Evolutionary conservation across 2,329 filamentous ascomycete genomes (phyloP).

Genomic region (Colletotrichum filicis): DNA sequence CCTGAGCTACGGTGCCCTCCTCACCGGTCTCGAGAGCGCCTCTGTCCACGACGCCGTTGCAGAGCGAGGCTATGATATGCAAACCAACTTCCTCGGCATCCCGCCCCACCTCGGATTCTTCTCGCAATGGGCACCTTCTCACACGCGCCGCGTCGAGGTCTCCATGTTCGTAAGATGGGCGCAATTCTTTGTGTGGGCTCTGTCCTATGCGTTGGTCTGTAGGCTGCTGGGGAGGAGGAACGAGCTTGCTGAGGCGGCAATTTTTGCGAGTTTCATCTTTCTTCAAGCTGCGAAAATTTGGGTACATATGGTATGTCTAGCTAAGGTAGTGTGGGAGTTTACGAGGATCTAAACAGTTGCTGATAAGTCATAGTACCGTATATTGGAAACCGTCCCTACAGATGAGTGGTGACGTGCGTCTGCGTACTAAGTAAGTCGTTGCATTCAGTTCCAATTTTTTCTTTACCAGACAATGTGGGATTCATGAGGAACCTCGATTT

Average conservation of each 20-base stretch:
- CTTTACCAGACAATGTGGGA: neutral
- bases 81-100: neutral
- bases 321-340: neutral
- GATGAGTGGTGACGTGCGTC: neutral
- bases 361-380: neutral
- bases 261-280: neutral
- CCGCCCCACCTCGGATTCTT: neutral
- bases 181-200: neutral
- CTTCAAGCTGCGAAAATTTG: neutral
- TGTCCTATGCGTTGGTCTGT: neutral
- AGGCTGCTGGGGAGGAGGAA: neutral
- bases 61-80: neutral
- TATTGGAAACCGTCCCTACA: too few relatives aligned
- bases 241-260: neutral
- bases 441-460: neutral
- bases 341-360: neutral
- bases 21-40: neutral
- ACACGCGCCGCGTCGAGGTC: neutral
- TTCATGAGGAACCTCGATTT: neutral
- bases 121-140: neutral
- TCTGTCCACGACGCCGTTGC: neutral
- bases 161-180: neutral
- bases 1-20: neutral
- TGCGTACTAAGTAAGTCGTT: neutral
- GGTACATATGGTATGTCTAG: neutral